Conservation (phyloP, 164 flowering plant species). For the Litsea cubeba region DNA sequence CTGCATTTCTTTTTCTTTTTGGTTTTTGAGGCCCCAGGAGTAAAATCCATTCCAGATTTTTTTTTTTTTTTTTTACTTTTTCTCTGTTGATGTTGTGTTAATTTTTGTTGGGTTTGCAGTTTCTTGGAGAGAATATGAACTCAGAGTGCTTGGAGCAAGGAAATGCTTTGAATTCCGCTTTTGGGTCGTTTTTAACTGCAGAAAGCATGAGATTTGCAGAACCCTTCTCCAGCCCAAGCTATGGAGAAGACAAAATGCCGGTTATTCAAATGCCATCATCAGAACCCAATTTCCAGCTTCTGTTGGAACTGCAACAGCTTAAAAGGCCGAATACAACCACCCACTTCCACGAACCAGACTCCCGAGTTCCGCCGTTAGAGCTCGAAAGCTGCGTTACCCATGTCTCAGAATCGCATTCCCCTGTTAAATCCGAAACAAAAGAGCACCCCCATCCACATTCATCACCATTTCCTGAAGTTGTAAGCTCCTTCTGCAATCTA, state of each 20-base stretch:
- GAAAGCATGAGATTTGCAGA: constrained; percentile 23
- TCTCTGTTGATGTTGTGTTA: background rate
- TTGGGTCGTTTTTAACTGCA: constrained; percentile 13
- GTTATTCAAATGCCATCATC: constrained; percentile 50
- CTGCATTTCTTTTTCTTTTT: background rate
- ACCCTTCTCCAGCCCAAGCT: constrained; percentile 11
- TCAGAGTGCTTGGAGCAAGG: constrained; percentile 25
- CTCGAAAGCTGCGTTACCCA: constrained; percentile 50
- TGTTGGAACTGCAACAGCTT: constrained; percentile 35
- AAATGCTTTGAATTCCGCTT: constrained; percentile 11
- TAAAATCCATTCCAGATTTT: background rate
- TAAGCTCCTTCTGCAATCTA: constrained; percentile 14
- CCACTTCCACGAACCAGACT: constrained; percentile 7
- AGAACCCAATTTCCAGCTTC: constrained; percentile 42
- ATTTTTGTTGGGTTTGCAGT: constrained; percentile 27
- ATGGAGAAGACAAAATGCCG: constrained; percentile 39
- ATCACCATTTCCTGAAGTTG: constrained; percentile 8
- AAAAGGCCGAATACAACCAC: constrained; percentile 18
- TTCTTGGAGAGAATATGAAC: constrained; percentile 32
- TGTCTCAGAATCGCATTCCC: constrained; percentile 30
- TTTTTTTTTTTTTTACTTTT: background rate
- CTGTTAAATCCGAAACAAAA: constrained; percentile 31
- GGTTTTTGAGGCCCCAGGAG: background rate
- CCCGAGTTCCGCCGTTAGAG: constrained; percentile 16
- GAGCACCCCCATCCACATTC: constrained; percentile 7